Conservation (phyloP, 2,329 filamentous ascomycete species). For the Septoria linicola region DNA sequence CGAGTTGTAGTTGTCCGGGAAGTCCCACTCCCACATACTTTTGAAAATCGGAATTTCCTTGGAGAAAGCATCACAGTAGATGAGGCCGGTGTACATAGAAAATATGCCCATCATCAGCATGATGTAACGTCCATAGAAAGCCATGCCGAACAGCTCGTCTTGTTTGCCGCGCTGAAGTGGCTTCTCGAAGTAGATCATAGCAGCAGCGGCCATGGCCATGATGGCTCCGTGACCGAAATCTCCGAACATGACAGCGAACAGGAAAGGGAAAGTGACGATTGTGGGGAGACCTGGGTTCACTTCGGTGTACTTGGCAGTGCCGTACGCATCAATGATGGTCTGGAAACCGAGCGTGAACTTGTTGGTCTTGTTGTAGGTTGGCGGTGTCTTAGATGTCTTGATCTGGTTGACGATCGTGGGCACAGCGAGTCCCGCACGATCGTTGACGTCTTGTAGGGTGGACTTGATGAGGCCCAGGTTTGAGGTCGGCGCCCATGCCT, state of each 20-base stretch:
- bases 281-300: slow-evolving; percentile 95
- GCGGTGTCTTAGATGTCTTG: slow-evolving; percentile 92
- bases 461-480: slow-evolving; percentile 85
- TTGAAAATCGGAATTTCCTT: slow-evolving; percentile 85
- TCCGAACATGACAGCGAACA: slow-evolving; percentile 99
- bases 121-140: slow-evolving; percentile 98
- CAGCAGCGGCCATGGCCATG: slow-evolving; percentile 77
- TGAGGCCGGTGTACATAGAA: slow-evolving; percentile 92
- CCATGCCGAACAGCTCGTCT: slow-evolving; percentile 96
- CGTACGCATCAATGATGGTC: slow-evolving; percentile 98
- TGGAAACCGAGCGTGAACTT: slow-evolving; percentile 98
- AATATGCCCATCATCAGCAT: slow-evolving; percentile 97
- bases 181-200: slow-evolving; percentile 98
- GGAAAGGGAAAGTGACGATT: slow-evolving; percentile 97
- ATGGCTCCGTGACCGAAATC: slow-evolving; percentile 91
- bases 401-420: slow-evolving; percentile 99
- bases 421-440: slow-evolving; percentile 90
- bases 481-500: slow-evolving; percentile 95
- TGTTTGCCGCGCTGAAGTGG: slow-evolving; percentile 79
- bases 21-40: slow-evolving; percentile 85
- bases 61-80: slow-evolving; percentile 98
- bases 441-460: slow-evolving; percentile 93
- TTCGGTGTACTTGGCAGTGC: slow-evolving; percentile 94
- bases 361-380: slow-evolving; percentile 96
- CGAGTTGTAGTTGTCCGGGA: slow-evolving; percentile 55